Evolutionary conservation across 331 rosid genomes (phyloP), one percentile per base, ranked within the genome.

Genomic region (Rosa hybrid): DNA sequence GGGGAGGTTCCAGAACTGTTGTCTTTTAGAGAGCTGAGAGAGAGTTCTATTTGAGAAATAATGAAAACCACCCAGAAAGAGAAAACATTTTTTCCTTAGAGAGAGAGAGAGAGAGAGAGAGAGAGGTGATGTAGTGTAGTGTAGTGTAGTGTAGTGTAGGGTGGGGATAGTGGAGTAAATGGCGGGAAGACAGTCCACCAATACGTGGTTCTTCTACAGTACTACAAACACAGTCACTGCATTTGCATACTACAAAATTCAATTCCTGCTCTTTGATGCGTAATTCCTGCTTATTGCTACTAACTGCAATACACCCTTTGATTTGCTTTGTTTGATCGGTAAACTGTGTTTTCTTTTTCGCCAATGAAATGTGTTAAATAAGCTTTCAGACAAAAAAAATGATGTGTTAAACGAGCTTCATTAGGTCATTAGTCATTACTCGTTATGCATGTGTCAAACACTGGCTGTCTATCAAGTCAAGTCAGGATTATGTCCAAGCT

Each of bases 181-280:
- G 97, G 97, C 83, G 92, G 91, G 88, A 84, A 77, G 92, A 23
- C 76, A 77, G 72, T 75, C 76, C 81, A 68, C 83, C 83, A 64
- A 77, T 80, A 20, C 42, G 75, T 79, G 48, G 83, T 77, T 79
- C 63, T 63, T 63, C 71, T 73, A 68, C 64, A 63, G 56, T 65
- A 65, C 12, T 65, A 27, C 69, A 27, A 62, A 64, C 70, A 16
- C 45, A 7, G 45, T 64, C 12, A 16, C 71, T 16, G 23, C 13
- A 65, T 34, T 65, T 23, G 54, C 81, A 67, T 48, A 6, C 14
- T 10, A 16, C 74, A 9, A 45, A 45, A 8, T 45, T 45, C 12
- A 11, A 27, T 18, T 62, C n/a, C 60, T 65, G 46, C 46, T 5
- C 39, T 34, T 34, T 34, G 39, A 34, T 34, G 39, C 39, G 39